Percentiles rank a stretch among this genome's conserved stretches.
Evolutionary conservation across 306 rosid genomes (phyloP).

Genomic region (Cicer chorassanicum): DNA sequence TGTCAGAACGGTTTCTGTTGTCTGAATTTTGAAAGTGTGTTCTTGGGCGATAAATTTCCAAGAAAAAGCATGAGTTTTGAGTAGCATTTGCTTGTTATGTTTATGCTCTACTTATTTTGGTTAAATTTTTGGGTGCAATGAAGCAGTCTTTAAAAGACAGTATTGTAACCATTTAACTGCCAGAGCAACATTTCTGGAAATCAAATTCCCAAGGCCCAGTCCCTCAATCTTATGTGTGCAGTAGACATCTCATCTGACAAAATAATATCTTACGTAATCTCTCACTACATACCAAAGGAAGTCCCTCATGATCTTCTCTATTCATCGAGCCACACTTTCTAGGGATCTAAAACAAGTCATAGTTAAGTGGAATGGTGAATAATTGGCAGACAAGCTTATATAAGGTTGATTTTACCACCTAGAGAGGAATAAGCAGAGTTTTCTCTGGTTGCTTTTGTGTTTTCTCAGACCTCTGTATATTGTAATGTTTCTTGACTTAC

Average conservation of each 20-base stretch:
- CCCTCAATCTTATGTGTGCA: background rate
- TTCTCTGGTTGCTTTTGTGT: conserved; percentile 1
- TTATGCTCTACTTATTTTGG: background rate
- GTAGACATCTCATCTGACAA: background rate
- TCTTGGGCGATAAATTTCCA: background rate
- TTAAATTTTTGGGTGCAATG: background rate
- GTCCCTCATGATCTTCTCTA: background rate
- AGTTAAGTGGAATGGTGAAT: background rate
- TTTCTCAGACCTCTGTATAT: background rate
- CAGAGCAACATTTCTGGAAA: background rate
- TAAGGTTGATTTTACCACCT: background rate
- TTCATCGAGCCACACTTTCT: background rate
- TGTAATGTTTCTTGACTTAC: background rate
- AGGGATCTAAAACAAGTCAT: background rate
- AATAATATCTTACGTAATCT: background rate
- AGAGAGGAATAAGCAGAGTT: background rate
- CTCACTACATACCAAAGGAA: background rate
- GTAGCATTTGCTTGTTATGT: background rate
- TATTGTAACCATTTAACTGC: background rate
- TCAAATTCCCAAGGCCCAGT: background rate
- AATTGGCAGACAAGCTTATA: background rate
- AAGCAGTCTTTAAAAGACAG: background rate
- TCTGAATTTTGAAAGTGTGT: background rate
- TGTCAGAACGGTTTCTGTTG: background rate
- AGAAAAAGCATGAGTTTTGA: background rate